A percentile compares a stretch with the other conserved stretches of the same genome.
Conservation (phyloP, 139 green algal species). For the Coelastrella sp. region DNA sequence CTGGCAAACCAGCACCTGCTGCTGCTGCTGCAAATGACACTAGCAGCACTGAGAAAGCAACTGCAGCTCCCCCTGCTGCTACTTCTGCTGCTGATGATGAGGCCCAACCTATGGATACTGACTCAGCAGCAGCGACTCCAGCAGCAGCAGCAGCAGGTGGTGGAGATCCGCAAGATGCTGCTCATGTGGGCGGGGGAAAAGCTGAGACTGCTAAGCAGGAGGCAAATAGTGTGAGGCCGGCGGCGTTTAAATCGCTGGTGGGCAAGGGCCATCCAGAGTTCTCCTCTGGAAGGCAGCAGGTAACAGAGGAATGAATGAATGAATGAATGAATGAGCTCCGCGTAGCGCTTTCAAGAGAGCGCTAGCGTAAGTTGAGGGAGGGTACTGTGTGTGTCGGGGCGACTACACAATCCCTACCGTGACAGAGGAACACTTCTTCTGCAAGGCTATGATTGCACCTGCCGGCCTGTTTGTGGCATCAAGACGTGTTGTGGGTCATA, state of each 20-base stretch:
- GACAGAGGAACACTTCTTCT: too few species aligned
- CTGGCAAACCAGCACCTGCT: conserved; percentile 47
- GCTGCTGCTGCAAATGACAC: conserved; percentile 21
- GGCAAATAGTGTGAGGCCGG: conserved; percentile 73
- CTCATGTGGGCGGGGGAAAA: background rate
- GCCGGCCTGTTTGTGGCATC: too few species aligned
- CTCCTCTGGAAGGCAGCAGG: conserved; percentile 79
- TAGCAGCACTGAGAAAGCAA: background rate
- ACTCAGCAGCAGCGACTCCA: conserved; percentile 18
- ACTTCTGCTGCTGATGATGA: conserved; percentile 1
- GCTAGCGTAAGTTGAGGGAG: too few species aligned
- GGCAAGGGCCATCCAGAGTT: conserved; percentile 95
- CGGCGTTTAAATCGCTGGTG: conserved; percentile 89
- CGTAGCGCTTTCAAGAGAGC: too few species aligned
- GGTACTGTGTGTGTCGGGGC: too few species aligned
- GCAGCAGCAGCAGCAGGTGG: background rate
- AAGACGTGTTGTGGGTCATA: too few species aligned
- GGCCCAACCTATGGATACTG: conserved; percentile 8
- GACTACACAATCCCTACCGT: too few species aligned
- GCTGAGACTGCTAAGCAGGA: conserved; percentile 7
- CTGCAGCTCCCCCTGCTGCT: background rate
- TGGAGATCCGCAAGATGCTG: background rate
- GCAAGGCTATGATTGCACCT: too few species aligned
- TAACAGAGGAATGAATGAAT: background rate
- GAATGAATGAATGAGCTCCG: too few species aligned